phyloP scores from a whole-genome alignment of 306 rosid genomes.

The Myrica gale region DNA sequence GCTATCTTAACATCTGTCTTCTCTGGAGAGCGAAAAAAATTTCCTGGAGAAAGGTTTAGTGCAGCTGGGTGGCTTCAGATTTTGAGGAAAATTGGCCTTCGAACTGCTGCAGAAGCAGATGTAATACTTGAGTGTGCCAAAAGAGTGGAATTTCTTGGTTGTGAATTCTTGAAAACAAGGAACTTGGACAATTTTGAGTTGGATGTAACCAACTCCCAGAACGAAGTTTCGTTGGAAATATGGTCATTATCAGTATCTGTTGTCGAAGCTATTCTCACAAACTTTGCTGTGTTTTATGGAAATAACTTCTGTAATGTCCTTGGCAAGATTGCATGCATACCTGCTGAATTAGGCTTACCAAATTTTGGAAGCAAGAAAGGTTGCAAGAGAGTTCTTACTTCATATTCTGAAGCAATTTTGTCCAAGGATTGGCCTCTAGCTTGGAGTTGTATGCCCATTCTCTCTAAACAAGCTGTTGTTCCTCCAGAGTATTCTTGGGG shows the following conservation, averaged over 20 bases:
- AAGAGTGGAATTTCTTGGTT: conserved; percentile 85
- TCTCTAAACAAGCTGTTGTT: conserved; percentile 55
- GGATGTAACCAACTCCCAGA: conserved; percentile 43
- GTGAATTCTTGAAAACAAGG: conserved; percentile 65
- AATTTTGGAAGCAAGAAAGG: conserved; percentile 55
- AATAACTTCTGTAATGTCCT: conserved; percentile 80
- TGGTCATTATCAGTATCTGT: conserved; percentile 89
- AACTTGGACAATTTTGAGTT: conserved; percentile 70
- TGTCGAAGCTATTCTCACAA: conserved; percentile 75
- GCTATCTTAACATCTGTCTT: conserved; percentile 79
- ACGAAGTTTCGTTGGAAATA: conserved; percentile 74
- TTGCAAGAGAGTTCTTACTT: conserved; percentile 82
- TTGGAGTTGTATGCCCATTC: conserved; percentile 94
- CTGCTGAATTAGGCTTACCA: conserved; percentile 91
- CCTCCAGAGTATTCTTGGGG: conserved; percentile 98
- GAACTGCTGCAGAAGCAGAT: conserved; percentile 72
- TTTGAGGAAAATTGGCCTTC: conserved; percentile 81
- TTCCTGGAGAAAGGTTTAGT: conserved; percentile 94
- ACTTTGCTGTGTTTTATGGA: conserved; percentile 81
- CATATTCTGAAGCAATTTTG: conserved; percentile 78
- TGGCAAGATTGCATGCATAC: conserved; percentile 80
- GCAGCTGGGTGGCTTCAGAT: conserved; percentile 87
- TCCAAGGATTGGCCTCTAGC: conserved; percentile 92
- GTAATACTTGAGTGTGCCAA: conserved; percentile 92
- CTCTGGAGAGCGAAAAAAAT: conserved; percentile 81